These are phyloP conservation scores for Russula vinacea DNA, from an alignment of 768 basidiomycete species.

Conservation along the genomic window DNA sequence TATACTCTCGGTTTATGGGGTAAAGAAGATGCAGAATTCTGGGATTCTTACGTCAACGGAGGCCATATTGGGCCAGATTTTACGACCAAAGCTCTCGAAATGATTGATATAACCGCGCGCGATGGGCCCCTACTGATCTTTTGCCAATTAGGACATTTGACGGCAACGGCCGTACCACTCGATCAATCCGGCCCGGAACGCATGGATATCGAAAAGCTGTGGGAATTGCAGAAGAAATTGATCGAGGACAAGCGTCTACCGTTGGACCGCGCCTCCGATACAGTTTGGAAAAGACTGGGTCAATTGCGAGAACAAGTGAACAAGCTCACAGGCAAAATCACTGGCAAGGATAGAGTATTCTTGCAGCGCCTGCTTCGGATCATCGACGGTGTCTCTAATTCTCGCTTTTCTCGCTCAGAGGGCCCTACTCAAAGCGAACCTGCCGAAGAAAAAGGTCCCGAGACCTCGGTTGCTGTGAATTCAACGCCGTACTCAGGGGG, in stretches of 20 bases:
- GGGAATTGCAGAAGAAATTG: conserved; percentile 4
- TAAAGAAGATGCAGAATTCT: conserved; percentile 1
- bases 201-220: conserved; percentile 7
- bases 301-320: neutral
- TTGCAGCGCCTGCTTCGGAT: neutral
- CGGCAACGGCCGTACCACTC: neutral
- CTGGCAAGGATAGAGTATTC: neutral
- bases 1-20: neutral
- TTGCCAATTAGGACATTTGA: conserved; percentile 8
- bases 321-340: neutral
- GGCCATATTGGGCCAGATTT: conserved; percentile 7
- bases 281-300: conserved; percentile 5
- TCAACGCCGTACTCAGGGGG: too few species aligned
- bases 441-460: too few species aligned
- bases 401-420: neutral
- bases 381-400: neutral
- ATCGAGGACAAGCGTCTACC: neutral
- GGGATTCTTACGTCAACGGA: conserved; percentile 5
- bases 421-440: neutral
- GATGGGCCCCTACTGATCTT: conserved; percentile 22
- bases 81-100: conserved; percentile 2
- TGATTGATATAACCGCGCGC: neutral
- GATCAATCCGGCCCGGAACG: neutral
- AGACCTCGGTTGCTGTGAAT: too few species aligned
- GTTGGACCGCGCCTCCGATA: neutral